Evolutionary conservation across 768 basidiomycete genomes (phyloP), one percentile per base, ranked within the genome.

Genomic region (Calocybe indica): DNA sequence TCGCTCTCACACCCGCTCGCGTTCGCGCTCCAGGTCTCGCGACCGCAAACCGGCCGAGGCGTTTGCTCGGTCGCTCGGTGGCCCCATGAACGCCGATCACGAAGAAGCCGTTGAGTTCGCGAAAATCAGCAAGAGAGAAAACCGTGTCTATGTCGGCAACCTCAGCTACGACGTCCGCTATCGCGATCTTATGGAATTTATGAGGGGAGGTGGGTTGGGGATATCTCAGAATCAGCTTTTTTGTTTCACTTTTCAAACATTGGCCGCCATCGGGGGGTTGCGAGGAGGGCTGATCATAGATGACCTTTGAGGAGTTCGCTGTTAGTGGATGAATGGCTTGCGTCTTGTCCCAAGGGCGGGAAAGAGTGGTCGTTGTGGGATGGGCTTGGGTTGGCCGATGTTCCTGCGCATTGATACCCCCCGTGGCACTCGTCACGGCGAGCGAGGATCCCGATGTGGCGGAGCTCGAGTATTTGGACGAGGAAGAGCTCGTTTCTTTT

Each of bases 131-230:
- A 92, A 94, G 80, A 82, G 91, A 72, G 96, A 98, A 78, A 92
- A 97, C 68, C 80, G 95, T 58, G 92, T 98, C 60, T 99, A 99
- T 62, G 92, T 97, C 67, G 95, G 96, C 63, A 99, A 99, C 68
- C 82, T 99, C 70, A 92, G 90, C 65, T 99, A 97, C 77, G 91
- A 95, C 67, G 91, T 93, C 83, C 94, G 87, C 73, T 98, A 95
- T 74, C 82, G 92, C 71, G 96, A 98, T 75, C 78, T 99, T 69
- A 92, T 94, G 82, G 92, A 97, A 83, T 97, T 96, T 67, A 95
- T 96, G 92, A 81, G 90, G 86, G 90, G 91, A 92, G 93, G 94
- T 96, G 90, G 87, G 94, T 93, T 72, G 82, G 80, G 82, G 84
- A 22, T 79, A 81, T 82, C 74, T 74, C 70, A 77, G 72, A 64